Percentiles rank a stretch among this genome's conserved stretches.
phyloP scores from a whole-genome alignment of 1,284 basidiomycete species.

The Pulchroboletus neoregius region DNA sequence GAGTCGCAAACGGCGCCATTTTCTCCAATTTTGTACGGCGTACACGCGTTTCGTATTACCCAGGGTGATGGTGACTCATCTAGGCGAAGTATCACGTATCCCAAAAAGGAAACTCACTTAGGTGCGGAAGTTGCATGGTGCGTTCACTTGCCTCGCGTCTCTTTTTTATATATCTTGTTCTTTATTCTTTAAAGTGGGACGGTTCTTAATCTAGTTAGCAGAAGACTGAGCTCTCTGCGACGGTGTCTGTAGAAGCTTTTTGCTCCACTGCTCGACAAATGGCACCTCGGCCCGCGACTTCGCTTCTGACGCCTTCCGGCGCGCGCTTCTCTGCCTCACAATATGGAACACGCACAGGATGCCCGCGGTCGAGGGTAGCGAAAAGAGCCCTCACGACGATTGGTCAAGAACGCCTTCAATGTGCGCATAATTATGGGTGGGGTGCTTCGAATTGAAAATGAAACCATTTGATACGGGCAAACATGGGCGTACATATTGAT shows the following conservation, averaged over 20 bases:
- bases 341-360: constrained; percentile 33
- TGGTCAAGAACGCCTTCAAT: constrained; percentile 22
- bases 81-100: constrained; percentile 3
- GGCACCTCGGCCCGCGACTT: constrained; percentile 11
- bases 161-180: background rate
- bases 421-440: constrained; percentile 16
- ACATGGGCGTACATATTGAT: constrained; percentile 22
- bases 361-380: constrained; percentile 28
- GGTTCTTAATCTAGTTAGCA: constrained; percentile 6
- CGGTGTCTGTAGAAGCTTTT: constrained; percentile 1
- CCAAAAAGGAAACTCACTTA: constrained; percentile 25
- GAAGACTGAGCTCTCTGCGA: constrained; percentile 1
- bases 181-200: background rate
- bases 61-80: constrained; percentile 8
- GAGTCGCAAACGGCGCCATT: constrained; percentile 30
- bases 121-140: constrained; percentile 24
- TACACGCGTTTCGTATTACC: constrained; percentile 11
- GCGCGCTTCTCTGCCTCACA: constrained; percentile 22
- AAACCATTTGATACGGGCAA: constrained; percentile 23
- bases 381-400: constrained; percentile 12
- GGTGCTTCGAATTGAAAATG: constrained; percentile 32
- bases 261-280: constrained; percentile 25
- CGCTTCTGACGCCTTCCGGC: constrained; percentile 13
- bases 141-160: background rate
- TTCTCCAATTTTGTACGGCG: constrained; percentile 4